Conservation (phyloP, 441 rosid species). For the Viola pubescens region DNA sequence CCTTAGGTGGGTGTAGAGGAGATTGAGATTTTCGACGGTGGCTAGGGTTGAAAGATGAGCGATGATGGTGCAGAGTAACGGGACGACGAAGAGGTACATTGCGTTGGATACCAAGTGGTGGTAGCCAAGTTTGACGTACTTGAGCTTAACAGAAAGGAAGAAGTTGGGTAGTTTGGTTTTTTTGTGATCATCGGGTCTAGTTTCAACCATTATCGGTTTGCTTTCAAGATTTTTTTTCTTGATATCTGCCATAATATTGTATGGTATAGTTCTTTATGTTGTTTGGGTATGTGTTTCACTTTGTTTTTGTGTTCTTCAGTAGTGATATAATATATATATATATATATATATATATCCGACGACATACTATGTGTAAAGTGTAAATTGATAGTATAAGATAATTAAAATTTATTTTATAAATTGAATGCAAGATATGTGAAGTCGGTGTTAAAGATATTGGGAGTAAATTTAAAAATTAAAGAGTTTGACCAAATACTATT, state of each 20-base stretch:
- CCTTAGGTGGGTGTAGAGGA: constrained; percentile 17
- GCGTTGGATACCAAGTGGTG: constrained; percentile 25
- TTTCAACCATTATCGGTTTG: background rate
- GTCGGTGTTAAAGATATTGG: too few relatives aligned
- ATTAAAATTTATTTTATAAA: too few relatives aligned
- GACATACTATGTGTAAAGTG: too few relatives aligned
- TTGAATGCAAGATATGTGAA: too few relatives aligned
- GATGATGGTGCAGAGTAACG: constrained; percentile 5
- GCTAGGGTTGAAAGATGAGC: constrained; percentile 16
- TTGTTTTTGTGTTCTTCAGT: too few relatives aligned
- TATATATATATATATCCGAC: too few relatives aligned
- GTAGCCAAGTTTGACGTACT: constrained; percentile 24
- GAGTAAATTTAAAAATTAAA: too few relatives aligned
- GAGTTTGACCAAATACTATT: too few relatives aligned
- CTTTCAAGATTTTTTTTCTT: constrained; percentile 3
- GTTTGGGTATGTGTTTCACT: too few relatives aligned
- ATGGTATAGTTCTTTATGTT: background rate
- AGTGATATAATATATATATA: too few relatives aligned
- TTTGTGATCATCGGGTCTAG: background rate
- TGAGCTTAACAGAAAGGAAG: constrained; percentile 15
- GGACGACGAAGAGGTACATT: constrained; percentile 14
- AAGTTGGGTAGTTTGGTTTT: constrained; percentile 13
- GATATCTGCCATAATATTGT: background rate
- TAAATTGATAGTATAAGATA: too few relatives aligned
- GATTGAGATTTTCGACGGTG: constrained; percentile 17